Conservation (phyloP, 129 eudicot species). For the Smallanthus sonchifolius region DNA sequence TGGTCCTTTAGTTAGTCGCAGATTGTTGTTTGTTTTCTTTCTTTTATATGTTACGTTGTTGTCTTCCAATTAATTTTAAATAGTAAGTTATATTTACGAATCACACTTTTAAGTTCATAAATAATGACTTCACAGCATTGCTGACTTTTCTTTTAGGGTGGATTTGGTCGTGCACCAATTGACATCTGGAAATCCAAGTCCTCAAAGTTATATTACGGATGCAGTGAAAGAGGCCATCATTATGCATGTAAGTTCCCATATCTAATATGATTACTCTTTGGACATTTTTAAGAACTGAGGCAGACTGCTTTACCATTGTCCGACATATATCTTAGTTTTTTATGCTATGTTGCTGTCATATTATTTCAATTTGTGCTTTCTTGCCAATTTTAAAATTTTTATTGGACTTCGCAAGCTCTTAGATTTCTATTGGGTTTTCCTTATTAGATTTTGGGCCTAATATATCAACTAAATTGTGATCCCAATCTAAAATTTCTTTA, state of each 20-base stretch:
- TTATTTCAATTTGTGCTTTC: not conserved
- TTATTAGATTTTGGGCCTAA: not conserved
- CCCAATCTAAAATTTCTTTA: not conserved
- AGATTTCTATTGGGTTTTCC: not conserved
- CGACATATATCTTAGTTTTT: not conserved
- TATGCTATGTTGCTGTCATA: not conserved
- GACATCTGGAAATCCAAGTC: slow-evolving; percentile 84
- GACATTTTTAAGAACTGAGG: slow-evolving; percentile 1
- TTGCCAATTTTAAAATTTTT: not conserved
- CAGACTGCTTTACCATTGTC: not conserved
- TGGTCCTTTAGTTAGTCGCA: not conserved
- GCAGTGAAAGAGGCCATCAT: slow-evolving; percentile 88
- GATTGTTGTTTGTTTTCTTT: not conserved
- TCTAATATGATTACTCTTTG: not conserved
- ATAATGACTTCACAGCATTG: not conserved
- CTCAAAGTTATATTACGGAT: slow-evolving; percentile 69
- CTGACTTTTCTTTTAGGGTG: slow-evolving; percentile 38
- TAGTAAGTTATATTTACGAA: not conserved
- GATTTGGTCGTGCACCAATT: slow-evolving; percentile 51
- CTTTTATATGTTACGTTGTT: not conserved
- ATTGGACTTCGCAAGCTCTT: not conserved
- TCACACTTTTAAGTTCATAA: not conserved
- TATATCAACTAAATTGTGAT: not conserved
- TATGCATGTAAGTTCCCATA: slow-evolving; percentile 65
- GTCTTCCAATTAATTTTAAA: not conserved